Conservation (phyloP, 768 basidiomycete genomes). For the Phlebiopsis gigantea region DNA sequence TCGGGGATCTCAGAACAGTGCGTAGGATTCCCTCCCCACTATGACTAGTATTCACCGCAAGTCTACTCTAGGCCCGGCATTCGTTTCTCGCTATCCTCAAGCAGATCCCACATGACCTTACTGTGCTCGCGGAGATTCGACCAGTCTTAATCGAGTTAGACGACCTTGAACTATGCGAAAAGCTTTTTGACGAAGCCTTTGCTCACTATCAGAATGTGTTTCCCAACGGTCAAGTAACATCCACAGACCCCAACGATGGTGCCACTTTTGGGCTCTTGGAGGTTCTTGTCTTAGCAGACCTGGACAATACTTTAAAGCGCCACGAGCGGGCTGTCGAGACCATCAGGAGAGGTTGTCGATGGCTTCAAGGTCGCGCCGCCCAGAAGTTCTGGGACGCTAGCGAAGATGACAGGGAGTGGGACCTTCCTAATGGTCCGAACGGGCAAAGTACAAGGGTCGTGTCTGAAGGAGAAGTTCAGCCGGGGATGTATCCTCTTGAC, state of each 20-base stretch:
- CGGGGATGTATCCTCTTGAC: slow-evolving; percentile 61
- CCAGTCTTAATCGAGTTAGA: slow-evolving; percentile 70
- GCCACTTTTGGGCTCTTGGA: slow-evolving; percentile 53
- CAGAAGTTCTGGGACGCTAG: slow-evolving; percentile 78
- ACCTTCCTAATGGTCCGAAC: slow-evolving; percentile 29
- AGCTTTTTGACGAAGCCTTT: slow-evolving; percentile 70
- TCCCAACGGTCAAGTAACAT: slow-evolving; percentile 35
- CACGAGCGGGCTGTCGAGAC: slow-evolving; percentile 62
- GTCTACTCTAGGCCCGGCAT: slow-evolving; percentile 38
- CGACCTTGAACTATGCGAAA: slow-evolving; percentile 59
- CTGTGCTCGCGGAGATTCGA: slow-evolving; percentile 72
- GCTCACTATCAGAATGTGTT: slow-evolving; percentile 48
- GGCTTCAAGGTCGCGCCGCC: slow-evolving; percentile 80
- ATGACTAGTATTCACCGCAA: background rate
- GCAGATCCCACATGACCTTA: slow-evolving; percentile 73
- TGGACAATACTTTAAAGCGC: slow-evolving; percentile 68
- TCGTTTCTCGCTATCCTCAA: slow-evolving; percentile 70
- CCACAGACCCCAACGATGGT: slow-evolving; percentile 24
- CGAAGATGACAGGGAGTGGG: slow-evolving; percentile 89
- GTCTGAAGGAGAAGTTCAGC: slow-evolving; percentile 40
- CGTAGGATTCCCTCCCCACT: slow-evolving; percentile 12
- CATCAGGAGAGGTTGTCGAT: slow-evolving; percentile 74
- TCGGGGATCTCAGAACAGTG: slow-evolving; percentile 65
- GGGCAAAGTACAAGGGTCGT: slow-evolving; percentile 3
- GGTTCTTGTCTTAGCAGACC: slow-evolving; percentile 80